Conservation (phyloP, 768 basidiomycete genomes). For the Astraeus odoratus region DNA sequence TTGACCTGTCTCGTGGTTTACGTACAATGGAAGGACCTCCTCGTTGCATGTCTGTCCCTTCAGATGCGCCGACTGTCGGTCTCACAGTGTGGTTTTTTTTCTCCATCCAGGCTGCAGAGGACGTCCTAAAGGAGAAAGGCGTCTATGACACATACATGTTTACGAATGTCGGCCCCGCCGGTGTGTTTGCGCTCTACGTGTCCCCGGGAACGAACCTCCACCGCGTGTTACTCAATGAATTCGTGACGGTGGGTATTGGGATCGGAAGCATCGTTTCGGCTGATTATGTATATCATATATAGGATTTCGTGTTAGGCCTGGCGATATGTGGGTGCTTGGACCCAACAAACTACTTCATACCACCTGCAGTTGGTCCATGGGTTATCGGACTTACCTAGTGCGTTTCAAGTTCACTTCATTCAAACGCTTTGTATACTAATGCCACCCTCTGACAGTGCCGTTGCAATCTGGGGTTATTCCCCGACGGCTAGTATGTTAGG, state of each 20-base stretch:
- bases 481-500: constrained; percentile 35
- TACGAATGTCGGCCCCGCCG: constrained; percentile 28
- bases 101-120: constrained; percentile 20
- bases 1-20: constrained; percentile 57
- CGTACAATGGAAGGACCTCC: constrained; percentile 49
- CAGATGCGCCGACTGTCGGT: constrained; percentile 5
- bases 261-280: neutral
- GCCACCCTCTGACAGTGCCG: constrained; percentile 32
- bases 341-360: constrained; percentile 51
- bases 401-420: neutral
- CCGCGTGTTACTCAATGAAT: constrained; percentile 33
- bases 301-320: constrained; percentile 37
- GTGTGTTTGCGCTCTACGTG: constrained; percentile 33
- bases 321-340: constrained; percentile 49
- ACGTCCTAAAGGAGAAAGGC: constrained; percentile 20
- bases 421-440: neutral
- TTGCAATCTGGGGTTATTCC: constrained; percentile 56
- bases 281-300: neutral
- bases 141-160: constrained; percentile 28
- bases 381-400: constrained; percentile 55
- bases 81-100: constrained; percentile 25
- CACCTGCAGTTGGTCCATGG: constrained; percentile 46
- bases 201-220: constrained; percentile 25
- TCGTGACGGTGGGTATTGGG: constrained; percentile 25
- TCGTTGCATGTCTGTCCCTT: constrained; percentile 28